A percentile compares a stretch with the other conserved stretches of the same genome.
These are phyloP conservation scores for Oryza punctata DNA, from an alignment of 176 grass and related monocot genomes.

Conservation along the genomic window DNA sequence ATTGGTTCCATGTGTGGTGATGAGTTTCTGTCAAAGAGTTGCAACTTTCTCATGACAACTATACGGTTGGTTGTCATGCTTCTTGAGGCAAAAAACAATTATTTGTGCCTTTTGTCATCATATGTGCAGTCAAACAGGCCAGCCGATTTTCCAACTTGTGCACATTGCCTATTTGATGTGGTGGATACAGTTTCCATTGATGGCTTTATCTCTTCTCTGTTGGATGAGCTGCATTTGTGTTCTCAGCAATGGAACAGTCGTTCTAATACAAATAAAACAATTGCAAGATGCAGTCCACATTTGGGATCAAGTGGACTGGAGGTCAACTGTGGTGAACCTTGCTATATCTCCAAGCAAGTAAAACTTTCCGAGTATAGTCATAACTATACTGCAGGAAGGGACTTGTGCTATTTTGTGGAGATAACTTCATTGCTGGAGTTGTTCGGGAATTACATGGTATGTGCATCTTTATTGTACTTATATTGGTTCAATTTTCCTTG, in stretches of 20 bases:
- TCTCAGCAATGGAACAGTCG: conserved; percentile 37
- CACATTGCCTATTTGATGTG: conserved; percentile 65
- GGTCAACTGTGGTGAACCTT: conserved; percentile 55
- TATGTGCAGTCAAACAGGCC: conserved; percentile 36
- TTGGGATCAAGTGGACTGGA: conserved; percentile 35
- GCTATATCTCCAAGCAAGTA: conserved; percentile 55
- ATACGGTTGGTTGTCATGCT: conserved; percentile 57
- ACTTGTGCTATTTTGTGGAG: conserved; percentile 67
- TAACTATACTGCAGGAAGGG: conserved; percentile 38
- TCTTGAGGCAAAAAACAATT: conserved; percentile 55
- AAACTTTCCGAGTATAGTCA: conserved; percentile 31
- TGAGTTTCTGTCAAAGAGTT: conserved; percentile 59
- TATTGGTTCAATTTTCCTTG: conserved; percentile 15
- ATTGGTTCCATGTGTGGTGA: conserved; percentile 73
- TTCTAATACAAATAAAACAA: conserved; percentile 36
- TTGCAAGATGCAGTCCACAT: conserved; percentile 31
- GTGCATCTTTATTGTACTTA: conserved; percentile 24
- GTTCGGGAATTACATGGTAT: conserved; percentile 92
- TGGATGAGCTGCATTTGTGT: conserved; percentile 69
- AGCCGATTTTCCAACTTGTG: conserved; percentile 58
- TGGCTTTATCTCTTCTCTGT: conserved; percentile 59
- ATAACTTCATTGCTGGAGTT: conserved; percentile 87
- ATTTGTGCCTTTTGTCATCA: conserved; percentile 36
- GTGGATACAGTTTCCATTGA: conserved; percentile 44
- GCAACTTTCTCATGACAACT: conserved; percentile 51